Base-by-base conservation (phyloP, 2,329 filamentous ascomycete species). In the Chaetomium olivaceum region DNA sequence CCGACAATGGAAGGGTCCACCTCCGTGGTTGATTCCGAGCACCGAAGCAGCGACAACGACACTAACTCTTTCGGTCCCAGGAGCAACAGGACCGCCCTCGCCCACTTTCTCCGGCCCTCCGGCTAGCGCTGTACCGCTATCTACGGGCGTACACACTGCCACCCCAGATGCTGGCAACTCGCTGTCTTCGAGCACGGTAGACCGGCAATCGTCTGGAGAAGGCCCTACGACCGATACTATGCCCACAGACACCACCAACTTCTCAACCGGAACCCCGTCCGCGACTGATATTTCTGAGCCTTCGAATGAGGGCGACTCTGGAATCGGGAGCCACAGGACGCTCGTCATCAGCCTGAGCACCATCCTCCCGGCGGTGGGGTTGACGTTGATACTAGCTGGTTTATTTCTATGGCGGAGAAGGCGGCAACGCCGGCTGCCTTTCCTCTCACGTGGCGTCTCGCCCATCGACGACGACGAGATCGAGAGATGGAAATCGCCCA, bases 381-480 rank as follows among this genome's bases (percentile, higher is more conserved):
- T 82, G 33, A 69, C 79, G 19, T 58, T 81, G 59, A 73, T 82
- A 57, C 75, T 76, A 4, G 72, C 73, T 5, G 71, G 73, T 21
- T 68, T 79, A 2, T 72, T 81, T 55, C 71, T 79, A 43, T 81
- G 77, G 66, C 76, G 78, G 59, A 75, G 79, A 19, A 77, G 75
- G 50, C 76, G 79, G 51, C 79, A 78, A 51, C 72, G 72, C 55
- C 76, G 76, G 39, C 69, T 74, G 14, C 78, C 77, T 4, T 78
- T 87, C 63, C 80, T 85, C 69, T 79, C 80, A 59, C 79, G 87
- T 59, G 85, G 84, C 57, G 84, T 85, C 54, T 85, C 85, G 0
- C 87, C 87, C 14, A 87, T 89, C 66, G 82, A 84, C 68, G 87
- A 89, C 70, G 86, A 88, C 66, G 87, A 89, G 73, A 89, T 89